A percentile compares a stretch with the other conserved stretches of the same genome.
phyloP scores from a whole-genome alignment of 805 yeast genomes.

The Sugiyamaella floridensis region DNA sequence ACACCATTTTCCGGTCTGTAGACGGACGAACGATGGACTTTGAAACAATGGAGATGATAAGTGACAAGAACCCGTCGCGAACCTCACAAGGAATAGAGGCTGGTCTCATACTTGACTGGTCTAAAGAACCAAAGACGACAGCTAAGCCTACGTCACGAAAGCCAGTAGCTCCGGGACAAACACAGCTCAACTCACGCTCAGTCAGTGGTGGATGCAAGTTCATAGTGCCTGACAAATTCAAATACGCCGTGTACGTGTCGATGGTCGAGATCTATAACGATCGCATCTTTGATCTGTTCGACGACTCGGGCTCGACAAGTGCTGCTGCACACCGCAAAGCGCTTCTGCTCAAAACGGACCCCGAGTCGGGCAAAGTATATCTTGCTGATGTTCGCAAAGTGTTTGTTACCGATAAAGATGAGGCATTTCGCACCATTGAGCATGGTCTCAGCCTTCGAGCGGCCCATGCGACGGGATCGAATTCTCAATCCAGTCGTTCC shows the following conservation, averaged over 20 bases:
- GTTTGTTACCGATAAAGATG: conserved; percentile 33
- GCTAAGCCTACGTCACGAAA: conserved; percentile 2
- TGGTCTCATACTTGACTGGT: conserved; percentile 21
- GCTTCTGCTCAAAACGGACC: conserved; percentile 33
- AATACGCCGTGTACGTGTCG: conserved; percentile 40
- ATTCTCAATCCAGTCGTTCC: conserved; percentile 42
- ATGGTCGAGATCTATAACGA: conserved; percentile 50
- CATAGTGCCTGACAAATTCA: conserved; percentile 10
- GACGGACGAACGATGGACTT: conserved; percentile 19
- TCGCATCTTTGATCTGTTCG: conserved; percentile 36
- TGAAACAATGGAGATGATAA: conserved; percentile 17
- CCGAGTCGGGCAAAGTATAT: conserved; percentile 38
- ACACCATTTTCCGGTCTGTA: conserved; percentile 32
- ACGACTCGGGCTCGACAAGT: conserved; percentile 8
- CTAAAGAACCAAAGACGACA: conserved; percentile 7
- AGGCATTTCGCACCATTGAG: conserved; percentile 35
- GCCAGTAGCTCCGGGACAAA: not conserved
- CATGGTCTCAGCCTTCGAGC: conserved; percentile 37
- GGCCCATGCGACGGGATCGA: conserved; percentile 39
- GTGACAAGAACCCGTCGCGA: conserved; percentile 16
- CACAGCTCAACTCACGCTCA: not conserved
- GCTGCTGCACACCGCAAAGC: conserved; percentile 9
- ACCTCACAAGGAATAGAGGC: conserved; percentile 19
- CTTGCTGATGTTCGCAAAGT: conserved; percentile 39
- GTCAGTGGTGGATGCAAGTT: not conserved